Evolutionary conservation across 148 eudicot species (phyloP), one percentile per base, ranked within the genome.

Genomic region (Rhododendron simsii): DNA sequence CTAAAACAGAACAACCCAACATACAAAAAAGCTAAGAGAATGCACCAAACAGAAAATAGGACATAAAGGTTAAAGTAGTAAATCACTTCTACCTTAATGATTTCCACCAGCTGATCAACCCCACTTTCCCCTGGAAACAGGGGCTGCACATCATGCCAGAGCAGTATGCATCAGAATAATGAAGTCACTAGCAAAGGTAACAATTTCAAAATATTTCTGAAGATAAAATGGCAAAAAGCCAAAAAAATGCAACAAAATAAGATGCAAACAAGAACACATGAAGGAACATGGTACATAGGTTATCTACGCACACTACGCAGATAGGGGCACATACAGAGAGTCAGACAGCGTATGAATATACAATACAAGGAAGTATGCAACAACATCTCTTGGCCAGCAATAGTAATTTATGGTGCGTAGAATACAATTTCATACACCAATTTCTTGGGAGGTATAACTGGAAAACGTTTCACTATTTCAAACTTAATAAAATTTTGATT

Each of bases 41-140:
- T 81, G 79, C 85, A 63, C 76, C 30, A 26, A 71, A 44, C 35
- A 80, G 86, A 78, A 21, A 67, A 7, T 28, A 48, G 55, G 15
- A 57, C 35, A 59, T 53, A 71, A 69, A 69, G 76, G 76, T 51
- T 59, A 26, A 13, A 55, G 35, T 9, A 78, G 44, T 23, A 55
- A 71, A 80, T 2, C 8, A 33, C 5, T 20, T 21, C 47, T 35
- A 94, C 99, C 98, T 97, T 97, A 71, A 97, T 95, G 37, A 97
- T 94, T 85, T 97, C 99, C 76, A 95, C 98, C 84, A 95, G 93
- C 89, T 97, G 99, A 90, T 97, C 99, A 84, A 95, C 98, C 67
- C 99, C 98, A 87, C 96, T 95, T 92, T 97, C 99, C 33, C 99
- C 99, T 14, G 98, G 99, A 92, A 97, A 97, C 65, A 97, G 80